These are phyloP conservation scores for Giardia muris DNA, from an alignment of 208 protist genomes.

Conservation along the genomic window DNA sequence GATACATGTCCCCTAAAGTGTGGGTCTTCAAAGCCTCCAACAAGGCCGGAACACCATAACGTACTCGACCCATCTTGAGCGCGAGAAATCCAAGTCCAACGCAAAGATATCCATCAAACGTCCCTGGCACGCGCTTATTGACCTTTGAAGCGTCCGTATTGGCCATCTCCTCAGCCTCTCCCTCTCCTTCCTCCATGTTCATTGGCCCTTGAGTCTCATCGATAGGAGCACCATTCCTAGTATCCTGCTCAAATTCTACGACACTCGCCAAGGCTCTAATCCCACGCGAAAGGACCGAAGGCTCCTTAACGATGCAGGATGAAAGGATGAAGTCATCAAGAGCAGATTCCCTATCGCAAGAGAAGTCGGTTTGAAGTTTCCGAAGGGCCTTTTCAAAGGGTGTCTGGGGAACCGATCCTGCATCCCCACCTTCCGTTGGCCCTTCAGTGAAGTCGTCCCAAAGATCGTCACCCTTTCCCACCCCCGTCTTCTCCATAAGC, in stretches of 20 bases:
- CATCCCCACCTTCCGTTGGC: neutral
- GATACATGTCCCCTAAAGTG: constrained; percentile 6
- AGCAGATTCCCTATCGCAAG: neutral
- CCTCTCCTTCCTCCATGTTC: too few species aligned
- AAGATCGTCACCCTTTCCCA: neutral
- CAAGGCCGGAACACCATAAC: neutral
- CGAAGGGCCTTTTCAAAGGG: neutral
- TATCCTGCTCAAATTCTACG: too few species aligned
- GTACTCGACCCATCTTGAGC: constrained; percentile 5
- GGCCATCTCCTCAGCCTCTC: neutral
- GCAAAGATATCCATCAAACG: constrained; percentile 16
- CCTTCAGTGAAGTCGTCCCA: neutral
- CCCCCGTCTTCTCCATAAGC: neutral
- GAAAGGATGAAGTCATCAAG: neutral
- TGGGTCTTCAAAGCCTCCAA: neutral
- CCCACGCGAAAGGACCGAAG: neutral
- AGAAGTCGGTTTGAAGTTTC: neutral
- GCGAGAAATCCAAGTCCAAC: constrained; percentile 2
- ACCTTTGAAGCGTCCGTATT: neutral
- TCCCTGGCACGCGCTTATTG: neutral
- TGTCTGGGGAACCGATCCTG: neutral
- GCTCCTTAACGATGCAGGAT: neutral
- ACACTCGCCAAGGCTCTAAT: neutral
- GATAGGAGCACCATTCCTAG: too few species aligned
- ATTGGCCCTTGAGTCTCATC: too few species aligned